phyloP scores from a whole-genome alignment of 805 yeast genomes.

The Nakazawaea populi region DNA sequence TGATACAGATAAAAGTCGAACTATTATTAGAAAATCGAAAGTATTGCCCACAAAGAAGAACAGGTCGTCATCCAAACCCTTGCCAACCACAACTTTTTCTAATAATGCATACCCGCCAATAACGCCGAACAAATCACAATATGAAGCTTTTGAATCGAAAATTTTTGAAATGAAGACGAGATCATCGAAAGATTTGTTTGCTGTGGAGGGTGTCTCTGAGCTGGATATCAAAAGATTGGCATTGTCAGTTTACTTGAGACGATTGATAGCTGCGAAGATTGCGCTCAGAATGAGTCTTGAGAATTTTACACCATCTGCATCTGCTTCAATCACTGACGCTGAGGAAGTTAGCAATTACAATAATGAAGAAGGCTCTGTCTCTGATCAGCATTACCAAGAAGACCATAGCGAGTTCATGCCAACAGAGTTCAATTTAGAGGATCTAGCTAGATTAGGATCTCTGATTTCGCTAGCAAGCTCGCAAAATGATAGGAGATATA shows the following conservation, averaged over 20 bases:
- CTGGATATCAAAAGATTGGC: conserved; percentile 18
- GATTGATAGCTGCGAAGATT: conserved; percentile 24
- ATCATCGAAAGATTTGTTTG: conserved; percentile 16
- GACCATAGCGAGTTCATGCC: not conserved
- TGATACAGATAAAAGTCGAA: not conserved
- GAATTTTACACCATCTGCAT: not conserved
- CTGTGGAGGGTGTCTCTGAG: conserved; percentile 13
- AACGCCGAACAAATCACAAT: conserved; percentile 15
- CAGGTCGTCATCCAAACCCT: not conserved
- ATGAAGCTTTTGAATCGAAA: conserved; percentile 15
- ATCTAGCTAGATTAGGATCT: not conserved
- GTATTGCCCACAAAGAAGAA: not conserved
- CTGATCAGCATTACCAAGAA: too few species aligned
- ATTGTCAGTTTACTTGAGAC: conserved; percentile 24
- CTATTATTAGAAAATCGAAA: conserved; percentile 7
- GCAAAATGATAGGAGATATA: not conserved
- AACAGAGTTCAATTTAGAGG: not conserved
- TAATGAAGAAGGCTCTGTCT: too few species aligned
- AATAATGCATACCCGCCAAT: not conserved
- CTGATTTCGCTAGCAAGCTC: not conserved
- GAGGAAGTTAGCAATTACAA: too few species aligned
- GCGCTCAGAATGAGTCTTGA: conserved; percentile 20
- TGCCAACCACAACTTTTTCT: not conserved
- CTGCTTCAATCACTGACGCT: not conserved
- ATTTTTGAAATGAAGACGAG: conserved; percentile 13